Evolutionary conservation across 257 asterid species (phyloP).

Genomic region (Solanum chmielewskii): DNA sequence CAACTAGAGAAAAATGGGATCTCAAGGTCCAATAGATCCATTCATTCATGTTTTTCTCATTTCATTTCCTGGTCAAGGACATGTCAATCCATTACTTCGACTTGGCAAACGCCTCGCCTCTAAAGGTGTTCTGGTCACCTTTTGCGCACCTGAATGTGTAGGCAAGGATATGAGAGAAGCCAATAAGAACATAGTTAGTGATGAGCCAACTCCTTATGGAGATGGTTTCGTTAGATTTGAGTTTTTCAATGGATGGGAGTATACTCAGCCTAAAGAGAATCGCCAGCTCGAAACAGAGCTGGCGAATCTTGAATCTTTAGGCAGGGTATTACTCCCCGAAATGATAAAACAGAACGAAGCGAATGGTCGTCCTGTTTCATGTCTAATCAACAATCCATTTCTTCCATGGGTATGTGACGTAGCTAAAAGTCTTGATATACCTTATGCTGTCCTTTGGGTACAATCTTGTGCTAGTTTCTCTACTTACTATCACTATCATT

Average conservation of each 20-base stretch:
- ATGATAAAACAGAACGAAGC: neutral
- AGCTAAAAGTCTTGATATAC: neutral
- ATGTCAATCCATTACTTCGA: slow-evolving; percentile 68
- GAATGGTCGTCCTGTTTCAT: slow-evolving; percentile 2
- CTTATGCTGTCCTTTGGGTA: slow-evolving; percentile 1
- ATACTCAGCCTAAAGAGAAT: neutral
- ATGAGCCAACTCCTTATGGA: slow-evolving; percentile 2
- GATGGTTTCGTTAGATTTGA: slow-evolving; percentile 5
- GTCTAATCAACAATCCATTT: slow-evolving; percentile 12
- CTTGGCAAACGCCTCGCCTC: slow-evolving; percentile 57
- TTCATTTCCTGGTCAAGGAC: slow-evolving; percentile 71
- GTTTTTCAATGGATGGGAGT: neutral
- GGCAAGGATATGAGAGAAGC: slow-evolving; percentile 1
- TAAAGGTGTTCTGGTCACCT: slow-evolving; percentile 22
- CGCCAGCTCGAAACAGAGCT: neutral
- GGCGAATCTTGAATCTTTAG: neutral
- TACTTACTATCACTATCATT: neutral
- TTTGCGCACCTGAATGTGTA: neutral
- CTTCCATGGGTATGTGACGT: slow-evolving; percentile 3
- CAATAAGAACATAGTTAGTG: neutral
- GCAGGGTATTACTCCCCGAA: neutral
- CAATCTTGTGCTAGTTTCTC: slow-evolving; percentile 1
- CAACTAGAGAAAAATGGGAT: neutral
- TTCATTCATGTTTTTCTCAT: slow-evolving; percentile 42
- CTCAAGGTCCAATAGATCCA: neutral